phyloP scores from a whole-genome alignment of 768 basidiomycete species.

The Suillus subalutaceus region DNA sequence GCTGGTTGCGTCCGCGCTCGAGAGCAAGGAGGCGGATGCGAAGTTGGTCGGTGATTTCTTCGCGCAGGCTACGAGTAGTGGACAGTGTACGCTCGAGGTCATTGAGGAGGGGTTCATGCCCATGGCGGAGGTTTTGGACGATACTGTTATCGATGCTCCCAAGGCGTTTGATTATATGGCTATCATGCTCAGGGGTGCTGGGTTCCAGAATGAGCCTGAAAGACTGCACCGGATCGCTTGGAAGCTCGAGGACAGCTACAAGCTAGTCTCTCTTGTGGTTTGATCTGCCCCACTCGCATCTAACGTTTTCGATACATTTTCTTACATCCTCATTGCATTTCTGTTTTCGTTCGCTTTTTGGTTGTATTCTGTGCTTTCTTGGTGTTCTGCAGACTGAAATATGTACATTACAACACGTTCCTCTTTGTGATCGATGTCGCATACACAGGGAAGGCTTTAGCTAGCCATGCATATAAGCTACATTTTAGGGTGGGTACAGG shows the following conservation, averaged over 20 bases:
- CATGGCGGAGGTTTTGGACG: constrained; percentile 80
- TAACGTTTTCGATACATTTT: constrained; percentile 15
- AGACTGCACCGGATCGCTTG: constrained; percentile 41
- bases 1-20: constrained; percentile 72
- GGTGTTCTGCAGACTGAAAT: constrained; percentile 30
- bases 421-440: constrained; percentile 9
- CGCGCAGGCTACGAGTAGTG: constrained; percentile 58
- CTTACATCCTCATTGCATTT: constrained; percentile 11
- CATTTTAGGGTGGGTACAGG: not conserved
- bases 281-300: not conserved
- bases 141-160: constrained; percentile 60
- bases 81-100: constrained; percentile 55
- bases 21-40: constrained; percentile 82
- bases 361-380: constrained; percentile 25
- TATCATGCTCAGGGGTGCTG: constrained; percentile 43
- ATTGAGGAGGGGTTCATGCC: constrained; percentile 78
- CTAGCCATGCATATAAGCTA: not conserved
- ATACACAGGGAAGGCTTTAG: not conserved
- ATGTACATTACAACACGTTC: constrained; percentile 27
- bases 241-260: constrained; percentile 61
- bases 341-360: constrained; percentile 25
- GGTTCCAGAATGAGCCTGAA: no score
- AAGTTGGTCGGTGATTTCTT: constrained; percentile 80
- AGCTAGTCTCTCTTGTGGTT: constrained; percentile 37
- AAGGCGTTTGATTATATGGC: constrained; percentile 35